Percentiles rank a stretch among this genome's conserved stretches.
phyloP scores from a whole-genome alignment of 345 rosid genomes.

The Euphorbia tirucalli region DNA sequence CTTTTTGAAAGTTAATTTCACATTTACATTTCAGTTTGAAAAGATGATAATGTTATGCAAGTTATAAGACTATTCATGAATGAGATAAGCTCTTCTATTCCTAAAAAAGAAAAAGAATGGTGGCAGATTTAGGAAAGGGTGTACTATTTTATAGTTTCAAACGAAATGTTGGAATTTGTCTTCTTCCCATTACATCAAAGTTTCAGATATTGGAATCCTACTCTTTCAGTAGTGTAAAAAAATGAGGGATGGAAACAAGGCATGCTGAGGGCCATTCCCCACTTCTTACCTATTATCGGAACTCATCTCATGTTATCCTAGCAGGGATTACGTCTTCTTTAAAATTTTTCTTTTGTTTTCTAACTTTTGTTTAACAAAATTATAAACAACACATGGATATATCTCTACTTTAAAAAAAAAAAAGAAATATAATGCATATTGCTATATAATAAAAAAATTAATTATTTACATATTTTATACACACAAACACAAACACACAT shows the following conservation, averaged over 20 bases:
- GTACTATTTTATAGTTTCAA: background rate
- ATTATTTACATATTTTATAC: too few relatives aligned
- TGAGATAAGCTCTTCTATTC: background rate
- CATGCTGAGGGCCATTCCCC: too few relatives aligned
- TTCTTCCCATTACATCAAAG: background rate
- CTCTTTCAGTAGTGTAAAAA: background rate
- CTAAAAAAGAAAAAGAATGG: too few relatives aligned
- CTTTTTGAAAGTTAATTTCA: background rate
- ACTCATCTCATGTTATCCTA: too few relatives aligned
- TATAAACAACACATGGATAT: too few relatives aligned
- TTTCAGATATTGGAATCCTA: background rate
- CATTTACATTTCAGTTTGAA: background rate
- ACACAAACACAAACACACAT: too few relatives aligned
- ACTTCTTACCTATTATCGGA: too few relatives aligned
- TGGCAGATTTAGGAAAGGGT: background rate
- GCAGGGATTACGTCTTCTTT: too few relatives aligned
- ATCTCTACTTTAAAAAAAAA: too few relatives aligned
- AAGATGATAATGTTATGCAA: background rate
- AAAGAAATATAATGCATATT: too few relatives aligned
- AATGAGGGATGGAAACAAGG: background rate
- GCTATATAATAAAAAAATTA: background rate
- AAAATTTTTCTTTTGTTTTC: too few relatives aligned
- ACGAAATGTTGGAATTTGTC: background rate
- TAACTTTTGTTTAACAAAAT: too few relatives aligned
- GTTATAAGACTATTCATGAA: background rate